Conservation (phyloP, 441 rosid genomes). For the Populus tomentosa region DNA sequence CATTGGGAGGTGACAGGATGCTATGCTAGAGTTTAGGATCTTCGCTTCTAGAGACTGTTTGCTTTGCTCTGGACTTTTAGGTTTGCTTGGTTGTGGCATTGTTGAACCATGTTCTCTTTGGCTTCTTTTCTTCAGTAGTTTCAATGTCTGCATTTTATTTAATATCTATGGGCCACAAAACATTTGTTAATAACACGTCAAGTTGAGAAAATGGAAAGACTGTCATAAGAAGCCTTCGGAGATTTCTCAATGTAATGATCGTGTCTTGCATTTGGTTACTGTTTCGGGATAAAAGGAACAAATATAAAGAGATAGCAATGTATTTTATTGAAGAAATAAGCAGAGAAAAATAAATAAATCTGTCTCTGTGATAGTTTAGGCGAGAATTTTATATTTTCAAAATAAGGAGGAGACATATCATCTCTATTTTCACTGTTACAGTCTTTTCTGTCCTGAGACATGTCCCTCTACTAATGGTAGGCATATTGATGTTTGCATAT, state of each 20-base stretch:
- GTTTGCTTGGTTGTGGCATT: background rate
- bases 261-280: slow-evolving; percentile 17
- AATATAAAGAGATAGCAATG: too few species aligned
- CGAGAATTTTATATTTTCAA: too few species aligned
- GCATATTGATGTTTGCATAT: slow-evolving; percentile 57
- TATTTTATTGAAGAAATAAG: too few species aligned
- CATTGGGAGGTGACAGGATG: slow-evolving; percentile 77
- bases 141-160: background rate
- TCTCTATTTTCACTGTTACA: too few species aligned
- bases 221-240: slow-evolving; percentile 55
- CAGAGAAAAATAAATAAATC: too few species aligned
- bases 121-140: background rate
- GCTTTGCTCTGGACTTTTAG: slow-evolving; percentile 1
- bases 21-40: slow-evolving; percentile 58
- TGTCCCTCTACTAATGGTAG: slow-evolving; percentile 54
- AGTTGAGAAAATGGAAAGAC: slow-evolving; percentile 64
- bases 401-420: too few species aligned
- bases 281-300: too few species aligned
- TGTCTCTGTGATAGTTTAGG: too few species aligned
- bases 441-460: too few species aligned
- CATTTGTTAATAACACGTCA: slow-evolving; percentile 9
- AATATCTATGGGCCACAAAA: background rate
- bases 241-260: slow-evolving; percentile 81
- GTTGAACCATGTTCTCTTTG: background rate
- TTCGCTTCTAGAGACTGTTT: slow-evolving; percentile 2